Conservation (phyloP, 176 grass and related monocot genomes). For the Dendrocalamus sinicus region DNA sequence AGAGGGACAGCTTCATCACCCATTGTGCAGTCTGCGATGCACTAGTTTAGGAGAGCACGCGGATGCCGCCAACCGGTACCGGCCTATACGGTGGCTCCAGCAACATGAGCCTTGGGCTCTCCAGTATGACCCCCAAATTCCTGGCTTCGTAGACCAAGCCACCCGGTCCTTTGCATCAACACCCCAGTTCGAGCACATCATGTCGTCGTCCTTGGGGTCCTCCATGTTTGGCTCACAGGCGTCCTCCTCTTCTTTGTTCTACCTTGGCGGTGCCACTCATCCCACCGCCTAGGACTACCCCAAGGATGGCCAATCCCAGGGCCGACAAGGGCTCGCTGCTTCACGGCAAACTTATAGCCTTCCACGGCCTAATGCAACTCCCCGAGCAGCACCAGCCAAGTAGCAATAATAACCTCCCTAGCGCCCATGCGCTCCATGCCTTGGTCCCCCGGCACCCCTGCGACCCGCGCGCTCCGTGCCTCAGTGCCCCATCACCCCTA, state of each 20-base stretch:
- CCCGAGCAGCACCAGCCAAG: conserved; percentile 59
- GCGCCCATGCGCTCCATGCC: too few species aligned
- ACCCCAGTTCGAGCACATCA: conserved; percentile 60
- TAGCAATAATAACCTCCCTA: conserved; percentile 37
- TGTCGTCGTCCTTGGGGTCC: conserved; percentile 41
- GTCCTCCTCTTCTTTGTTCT: conserved; percentile 46
- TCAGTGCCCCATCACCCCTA: too few species aligned
- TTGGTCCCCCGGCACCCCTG: too few species aligned
- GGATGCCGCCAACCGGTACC: conserved; percentile 49
- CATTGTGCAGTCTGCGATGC: conserved; percentile 97
- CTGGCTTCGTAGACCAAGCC: conserved; percentile 53
- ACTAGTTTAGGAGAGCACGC: conserved; percentile 82
- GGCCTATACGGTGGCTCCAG: conserved; percentile 56
- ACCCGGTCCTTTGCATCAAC: conserved; percentile 34
- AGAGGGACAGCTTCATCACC: conserved; percentile 98
- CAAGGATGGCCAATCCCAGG: conserved; percentile 58
- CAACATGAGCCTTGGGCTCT: conserved; percentile 65
- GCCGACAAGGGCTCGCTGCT: conserved; percentile 46
- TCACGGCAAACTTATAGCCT: conserved; percentile 64
- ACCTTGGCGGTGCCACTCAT: conserved; percentile 42
- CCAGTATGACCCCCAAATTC: conserved; percentile 45
- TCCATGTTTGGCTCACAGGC: conserved; percentile 51
- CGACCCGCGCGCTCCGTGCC: too few species aligned
- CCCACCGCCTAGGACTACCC: conserved; percentile 48
- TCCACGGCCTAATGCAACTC: conserved; percentile 83